Base-by-base conservation (phyloP, 192 early-diverging fungal species). In the Coemansia sp. region DNA sequence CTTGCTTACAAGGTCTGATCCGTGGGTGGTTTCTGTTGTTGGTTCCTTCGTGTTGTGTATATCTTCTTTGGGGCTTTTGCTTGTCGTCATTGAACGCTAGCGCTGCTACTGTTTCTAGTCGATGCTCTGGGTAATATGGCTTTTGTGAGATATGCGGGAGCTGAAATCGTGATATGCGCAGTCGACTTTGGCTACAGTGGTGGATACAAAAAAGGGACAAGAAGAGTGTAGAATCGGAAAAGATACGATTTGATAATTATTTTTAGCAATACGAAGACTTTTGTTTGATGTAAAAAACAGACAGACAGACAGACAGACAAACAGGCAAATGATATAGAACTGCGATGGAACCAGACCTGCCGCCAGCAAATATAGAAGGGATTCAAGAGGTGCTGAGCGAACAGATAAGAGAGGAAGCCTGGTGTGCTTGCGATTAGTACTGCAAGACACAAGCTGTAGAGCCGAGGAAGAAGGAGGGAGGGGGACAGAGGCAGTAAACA, bases 1-100 rank as follows among this genome's bases (percentile, higher is more conserved):
- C 56, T 70, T 70, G 78, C 63, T 60, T 57, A 71, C 73, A 52
- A 75, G 65, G 29, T 72, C 70, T 45, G 69, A 65, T 67, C 70
- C 70, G 48, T 65, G 60, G 10, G 59, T 25, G 13, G 52, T 38
- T 32, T 53, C 49, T 8, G 23, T 9, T 52, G 49, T 52, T 14
- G 49, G 2, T 52, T 52, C 49, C 23, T 52, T 6, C 20, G 4
- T 10, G 68, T 29, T 9, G 13, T 33, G 38, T 35, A 57, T 34
- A 57, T 57, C 55, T 35, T 38, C n/a, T 17, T 62, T 62, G 49
- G 65, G n/a, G 41, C 69, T 32, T 60, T 66, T 63, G 48, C 73
- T 41, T 15, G 69, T 53, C 29, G 77, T 64, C 77, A 80, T 80
- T 58, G 36, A 64, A 62, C 20, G 54, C 49, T 52, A 20, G 49